Evolutionary conservation across 2,329 filamentous ascomycete genomes (phyloP).

Genomic region (Fusarium duplospermum): DNA sequence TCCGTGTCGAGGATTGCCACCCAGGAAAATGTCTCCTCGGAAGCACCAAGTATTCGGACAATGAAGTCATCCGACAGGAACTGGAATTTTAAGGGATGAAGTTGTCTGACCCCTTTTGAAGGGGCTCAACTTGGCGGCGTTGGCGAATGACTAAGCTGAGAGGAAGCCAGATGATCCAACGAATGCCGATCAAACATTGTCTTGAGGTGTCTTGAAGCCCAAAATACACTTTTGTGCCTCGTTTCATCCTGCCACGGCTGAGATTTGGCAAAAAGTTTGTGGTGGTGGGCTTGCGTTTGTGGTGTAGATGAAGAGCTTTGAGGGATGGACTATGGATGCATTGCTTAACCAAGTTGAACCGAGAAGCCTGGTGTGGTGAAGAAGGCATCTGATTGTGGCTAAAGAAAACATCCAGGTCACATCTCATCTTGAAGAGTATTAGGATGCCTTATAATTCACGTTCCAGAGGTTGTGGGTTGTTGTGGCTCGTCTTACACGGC

Average conservation of each 20-base stretch:
- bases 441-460: background rate
- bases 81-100: conserved; percentile 44
- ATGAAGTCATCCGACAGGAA: conserved; percentile 29
- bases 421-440: background rate
- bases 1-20: background rate
- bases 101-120: conserved; percentile 36
- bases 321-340: background rate
- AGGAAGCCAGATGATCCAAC: background rate
- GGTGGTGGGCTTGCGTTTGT: background rate
- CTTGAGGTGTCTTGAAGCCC: background rate
- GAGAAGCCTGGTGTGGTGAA: background rate
- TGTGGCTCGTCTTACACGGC: background rate
- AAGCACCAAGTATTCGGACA: conserved; percentile 6
- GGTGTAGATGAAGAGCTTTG: background rate
- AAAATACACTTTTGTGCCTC: background rate
- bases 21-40: background rate
- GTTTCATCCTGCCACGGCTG: background rate
- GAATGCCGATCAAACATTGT: conserved; percentile 6
- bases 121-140: conserved; percentile 18
- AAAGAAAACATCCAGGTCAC: background rate
- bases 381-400: background rate
- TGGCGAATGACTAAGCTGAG: conserved; percentile 35
- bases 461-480: background rate
- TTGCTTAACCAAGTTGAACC: background rate
- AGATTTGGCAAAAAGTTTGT: background rate